phyloP scores from a whole-genome alignment of 306 rosid genomes.

The Malus sylvestris region DNA sequence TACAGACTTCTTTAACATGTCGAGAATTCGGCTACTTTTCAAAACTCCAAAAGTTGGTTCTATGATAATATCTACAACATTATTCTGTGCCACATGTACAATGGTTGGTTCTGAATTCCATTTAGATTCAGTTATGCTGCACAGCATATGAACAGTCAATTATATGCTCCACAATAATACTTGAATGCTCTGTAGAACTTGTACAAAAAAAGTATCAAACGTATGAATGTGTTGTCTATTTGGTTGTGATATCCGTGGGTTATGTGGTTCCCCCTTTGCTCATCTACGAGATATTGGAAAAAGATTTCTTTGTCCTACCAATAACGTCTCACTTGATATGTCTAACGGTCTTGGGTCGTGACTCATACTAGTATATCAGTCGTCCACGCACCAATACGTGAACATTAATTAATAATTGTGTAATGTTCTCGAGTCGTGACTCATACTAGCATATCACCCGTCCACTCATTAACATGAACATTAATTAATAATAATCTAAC shows the following conservation, averaged over 20 bases:
- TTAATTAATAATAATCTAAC: background rate
- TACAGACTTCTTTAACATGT: background rate
- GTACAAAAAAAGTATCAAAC: background rate
- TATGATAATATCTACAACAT: background rate
- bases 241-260: slow-evolving; percentile 5
- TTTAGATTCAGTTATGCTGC: background rate
- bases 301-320: slow-evolving; percentile 36
- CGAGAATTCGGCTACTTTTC: background rate
- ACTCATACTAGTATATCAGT: background rate
- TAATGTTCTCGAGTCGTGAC: too few species aligned
- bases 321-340: slow-evolving; percentile 7
- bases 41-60: background rate
- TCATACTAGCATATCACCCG: too few species aligned
- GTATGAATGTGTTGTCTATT: background rate
- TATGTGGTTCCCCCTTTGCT: slow-evolving; percentile 17
- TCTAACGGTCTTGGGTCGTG: background rate
- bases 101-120: background rate
- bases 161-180: background rate
- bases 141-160: background rate
- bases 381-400: background rate
- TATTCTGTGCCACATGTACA: background rate
- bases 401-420: background rate
- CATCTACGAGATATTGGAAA: slow-evolving; percentile 29
- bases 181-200: background rate
- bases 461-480: too few species aligned